Evolutionary conservation across 139 green algal genomes (phyloP).

Genomic region (Closterium sp.): DNA sequence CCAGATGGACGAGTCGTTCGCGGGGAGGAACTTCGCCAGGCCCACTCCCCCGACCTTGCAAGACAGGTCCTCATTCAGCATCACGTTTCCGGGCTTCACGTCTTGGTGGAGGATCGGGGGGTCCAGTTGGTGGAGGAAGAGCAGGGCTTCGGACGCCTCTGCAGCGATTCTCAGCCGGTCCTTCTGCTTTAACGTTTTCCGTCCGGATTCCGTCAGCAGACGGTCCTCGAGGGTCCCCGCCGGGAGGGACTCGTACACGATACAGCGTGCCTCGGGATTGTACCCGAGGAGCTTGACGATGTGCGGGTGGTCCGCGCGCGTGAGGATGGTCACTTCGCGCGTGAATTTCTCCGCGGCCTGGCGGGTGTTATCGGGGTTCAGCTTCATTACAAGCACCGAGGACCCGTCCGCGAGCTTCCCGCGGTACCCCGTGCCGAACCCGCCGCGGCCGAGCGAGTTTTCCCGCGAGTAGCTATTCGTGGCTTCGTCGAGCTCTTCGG

Average conservation of each 20-base stretch:
- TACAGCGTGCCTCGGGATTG: conserved; percentile 1
- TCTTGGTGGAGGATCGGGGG: conserved; percentile 2
- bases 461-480: conserved; percentile 13
- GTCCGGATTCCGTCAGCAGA: not conserved
- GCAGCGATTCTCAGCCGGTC: conserved; percentile 1
- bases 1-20: conserved; percentile 8
- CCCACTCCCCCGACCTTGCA: not conserved
- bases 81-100: conserved; percentile 2
- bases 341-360: not conserved
- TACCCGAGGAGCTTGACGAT: not conserved
- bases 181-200: not conserved
- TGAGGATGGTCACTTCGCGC: not conserved
- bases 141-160: not conserved
- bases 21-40: not conserved
- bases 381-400: conserved; percentile 7
- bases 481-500: conserved; percentile 6
- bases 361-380: not conserved
- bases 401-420: not conserved
- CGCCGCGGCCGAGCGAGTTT: conserved; percentile 9
- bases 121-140: not conserved
- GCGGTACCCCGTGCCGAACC: conserved; percentile 3
- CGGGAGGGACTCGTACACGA: conserved; percentile 7
- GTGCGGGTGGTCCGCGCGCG: conserved; percentile 1
- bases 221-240: not conserved
- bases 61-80: not conserved